Conservation (phyloP, 768 basidiomycete genomes). For the Lentinus tigrinus region DNA sequence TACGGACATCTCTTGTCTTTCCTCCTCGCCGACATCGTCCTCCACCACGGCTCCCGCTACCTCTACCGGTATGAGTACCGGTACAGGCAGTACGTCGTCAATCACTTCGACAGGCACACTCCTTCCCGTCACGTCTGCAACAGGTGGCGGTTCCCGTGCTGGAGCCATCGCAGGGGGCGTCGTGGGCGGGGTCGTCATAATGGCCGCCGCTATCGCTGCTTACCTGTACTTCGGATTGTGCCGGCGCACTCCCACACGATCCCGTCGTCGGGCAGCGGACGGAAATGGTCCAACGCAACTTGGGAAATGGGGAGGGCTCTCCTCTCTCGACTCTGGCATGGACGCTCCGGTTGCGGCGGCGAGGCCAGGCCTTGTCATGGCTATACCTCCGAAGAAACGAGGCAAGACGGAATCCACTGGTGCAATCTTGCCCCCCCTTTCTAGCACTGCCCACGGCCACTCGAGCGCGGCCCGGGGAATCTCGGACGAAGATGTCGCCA, state of each 20-base stretch:
- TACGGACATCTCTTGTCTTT: constrained; percentile 35
- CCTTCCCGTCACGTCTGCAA: constrained; percentile 5
- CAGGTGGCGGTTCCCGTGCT: constrained; percentile 27
- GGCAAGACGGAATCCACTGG: constrained; percentile 13
- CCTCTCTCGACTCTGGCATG: constrained; percentile 21
- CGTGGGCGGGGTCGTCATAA: constrained; percentile 44
- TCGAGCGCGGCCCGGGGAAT: neutral
- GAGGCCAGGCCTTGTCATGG: constrained; percentile 2
- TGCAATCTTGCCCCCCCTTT: constrained; percentile 8
- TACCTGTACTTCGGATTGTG: constrained; percentile 26
- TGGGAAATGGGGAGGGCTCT: constrained; percentile 22
- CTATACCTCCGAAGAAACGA: constrained; percentile 1
- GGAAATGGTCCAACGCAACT: neutral
- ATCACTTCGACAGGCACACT: constrained; percentile 3
- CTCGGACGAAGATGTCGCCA: constrained; percentile 15
- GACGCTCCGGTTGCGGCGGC: constrained; percentile 4
- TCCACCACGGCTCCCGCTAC: constrained; percentile 7
- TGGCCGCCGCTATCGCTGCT: constrained; percentile 35
- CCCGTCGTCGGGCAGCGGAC: constrained; percentile 11
- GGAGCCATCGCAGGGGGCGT: constrained; percentile 53
- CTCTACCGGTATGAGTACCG: constrained; percentile 6
- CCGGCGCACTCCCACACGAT: constrained; percentile 16
- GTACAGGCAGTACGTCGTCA: neutral
- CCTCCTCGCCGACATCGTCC: constrained; percentile 9
- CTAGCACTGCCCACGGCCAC: constrained; percentile 13